These are phyloP conservation scores for Fennellomyces sp. DNA, from an alignment of 371 early-diverging fungal genomes.

Conservation along the genomic window DNA sequence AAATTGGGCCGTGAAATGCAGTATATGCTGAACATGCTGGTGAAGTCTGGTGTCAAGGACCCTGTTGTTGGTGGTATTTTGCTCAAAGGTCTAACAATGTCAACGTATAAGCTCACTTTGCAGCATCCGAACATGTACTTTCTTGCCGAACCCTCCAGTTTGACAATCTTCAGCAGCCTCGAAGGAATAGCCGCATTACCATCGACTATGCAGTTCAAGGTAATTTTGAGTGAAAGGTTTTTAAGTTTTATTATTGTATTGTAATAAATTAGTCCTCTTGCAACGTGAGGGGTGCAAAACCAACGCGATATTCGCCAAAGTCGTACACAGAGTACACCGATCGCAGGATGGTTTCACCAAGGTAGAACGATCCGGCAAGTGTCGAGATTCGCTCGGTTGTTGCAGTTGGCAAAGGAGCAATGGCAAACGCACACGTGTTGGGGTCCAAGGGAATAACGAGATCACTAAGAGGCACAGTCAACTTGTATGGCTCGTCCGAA, in stretches of 20 bases:
- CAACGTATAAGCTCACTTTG: too few species aligned
- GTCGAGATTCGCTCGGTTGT: conserved; percentile 18
- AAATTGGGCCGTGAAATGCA: background rate
- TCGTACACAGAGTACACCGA: conserved; percentile 46
- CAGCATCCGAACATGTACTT: too few species aligned
- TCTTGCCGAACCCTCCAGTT: too few species aligned
- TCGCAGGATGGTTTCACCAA: conserved; percentile 42
- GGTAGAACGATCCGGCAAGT: conserved; percentile 2
- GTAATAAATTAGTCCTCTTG: background rate
- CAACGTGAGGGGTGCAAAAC: conserved; percentile 30
- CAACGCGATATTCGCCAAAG: conserved; percentile 40
- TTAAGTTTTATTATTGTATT: background rate
- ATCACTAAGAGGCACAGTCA: conserved; percentile 35
- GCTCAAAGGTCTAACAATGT: too few species aligned
- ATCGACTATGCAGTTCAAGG: too few species aligned
- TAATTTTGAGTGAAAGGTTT: too few species aligned
- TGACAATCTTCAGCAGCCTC: too few species aligned
- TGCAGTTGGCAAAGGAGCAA: conserved; percentile 28
- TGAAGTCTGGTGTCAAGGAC: background rate
- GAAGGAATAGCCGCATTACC: too few species aligned
- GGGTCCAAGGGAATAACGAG: conserved; percentile 39
- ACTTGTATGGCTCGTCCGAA: background rate
- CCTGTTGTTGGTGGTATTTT: background rate
- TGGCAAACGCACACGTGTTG: conserved; percentile 41
- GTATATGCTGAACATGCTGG: background rate